A percentile compares a stretch with the other conserved stretches of the same genome.
These are phyloP conservation scores for Dactylonectria macrodidyma DNA, from an alignment of 2,329 filamentous ascomycete genomes.

Conservation along the genomic window DNA sequence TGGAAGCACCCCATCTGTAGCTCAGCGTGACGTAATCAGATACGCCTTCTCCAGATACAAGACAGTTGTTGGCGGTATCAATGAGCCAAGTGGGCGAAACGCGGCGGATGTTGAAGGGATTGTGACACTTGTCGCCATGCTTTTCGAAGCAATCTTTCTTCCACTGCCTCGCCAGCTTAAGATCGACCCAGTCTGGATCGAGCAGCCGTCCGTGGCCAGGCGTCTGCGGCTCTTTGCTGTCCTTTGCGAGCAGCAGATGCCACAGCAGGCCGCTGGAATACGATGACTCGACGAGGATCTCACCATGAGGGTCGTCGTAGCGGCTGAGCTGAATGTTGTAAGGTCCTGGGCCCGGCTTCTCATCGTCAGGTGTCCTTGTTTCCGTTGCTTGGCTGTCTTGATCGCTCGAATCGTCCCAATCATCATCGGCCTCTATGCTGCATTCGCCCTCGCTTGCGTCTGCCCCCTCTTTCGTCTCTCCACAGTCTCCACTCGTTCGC, in stretches of 20 bases:
- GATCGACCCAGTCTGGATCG: neutral
- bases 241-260: neutral
- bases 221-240: neutral
- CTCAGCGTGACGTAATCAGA: constrained; percentile 1
- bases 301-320: neutral
- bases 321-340: neutral
- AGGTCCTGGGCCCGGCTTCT: neutral
- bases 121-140: neutral
- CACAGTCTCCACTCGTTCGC: neutral
- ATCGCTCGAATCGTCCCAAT: neutral
- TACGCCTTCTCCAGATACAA: neutral
- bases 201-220: neutral
- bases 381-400: neutral
- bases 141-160: neutral
- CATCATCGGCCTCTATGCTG: neutral
- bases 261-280: neutral
- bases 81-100: neutral
- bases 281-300: neutral
- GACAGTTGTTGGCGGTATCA: neutral
- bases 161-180: neutral
- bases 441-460: neutral
- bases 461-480: neutral
- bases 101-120: neutral
- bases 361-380: neutral
- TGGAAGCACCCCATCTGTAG: neutral